phyloP scores from a whole-genome alignment of 1,284 basidiomycete species.

The Uromyces viciae-fabae region DNA sequence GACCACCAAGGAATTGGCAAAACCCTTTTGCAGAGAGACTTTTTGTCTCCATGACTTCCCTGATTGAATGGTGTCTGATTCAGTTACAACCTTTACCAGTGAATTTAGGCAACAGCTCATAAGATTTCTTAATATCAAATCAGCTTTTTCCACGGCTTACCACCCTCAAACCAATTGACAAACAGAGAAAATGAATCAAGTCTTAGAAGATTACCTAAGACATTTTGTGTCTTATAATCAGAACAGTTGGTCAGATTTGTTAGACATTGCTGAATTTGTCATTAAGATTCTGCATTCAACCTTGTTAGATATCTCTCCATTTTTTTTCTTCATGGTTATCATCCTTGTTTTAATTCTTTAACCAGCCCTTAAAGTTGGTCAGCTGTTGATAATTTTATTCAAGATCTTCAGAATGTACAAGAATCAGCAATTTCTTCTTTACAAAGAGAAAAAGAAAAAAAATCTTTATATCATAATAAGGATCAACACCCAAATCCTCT shows the following conservation, averaged over 20 bases:
- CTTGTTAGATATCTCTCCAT: not conserved
- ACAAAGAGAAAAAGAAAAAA: not conserved
- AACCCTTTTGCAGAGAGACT: not conserved
- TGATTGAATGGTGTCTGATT: not conserved
- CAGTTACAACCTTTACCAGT: not conserved
- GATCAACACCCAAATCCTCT: not conserved
- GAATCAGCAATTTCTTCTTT: not conserved
- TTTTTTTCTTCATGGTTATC: constrained; percentile 28
- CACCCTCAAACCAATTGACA: constrained; percentile 25
- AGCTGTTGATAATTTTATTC: not conserved
- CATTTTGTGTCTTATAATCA: constrained; percentile 17
- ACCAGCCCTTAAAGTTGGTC: not conserved
- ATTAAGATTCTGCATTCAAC: constrained; percentile 11
- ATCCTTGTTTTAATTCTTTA: constrained; percentile 23
- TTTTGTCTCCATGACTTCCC: constrained; percentile 20
- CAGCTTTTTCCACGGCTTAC: not conserved
- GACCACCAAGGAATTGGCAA: not conserved
- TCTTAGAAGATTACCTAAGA: not conserved
- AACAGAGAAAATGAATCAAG: not conserved
- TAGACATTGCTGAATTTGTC: constrained; percentile 24
- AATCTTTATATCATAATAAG: not conserved
- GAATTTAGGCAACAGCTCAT: not conserved
- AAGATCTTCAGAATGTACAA: not conserved
- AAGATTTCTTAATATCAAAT: not conserved
- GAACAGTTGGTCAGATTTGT: not conserved